Percentiles rank a stretch among this genome's conserved stretches.
These are phyloP conservation scores for Eurotiales sp. DNA, from an alignment of 2,329 filamentous ascomycete species.

Conservation along the genomic window DNA sequence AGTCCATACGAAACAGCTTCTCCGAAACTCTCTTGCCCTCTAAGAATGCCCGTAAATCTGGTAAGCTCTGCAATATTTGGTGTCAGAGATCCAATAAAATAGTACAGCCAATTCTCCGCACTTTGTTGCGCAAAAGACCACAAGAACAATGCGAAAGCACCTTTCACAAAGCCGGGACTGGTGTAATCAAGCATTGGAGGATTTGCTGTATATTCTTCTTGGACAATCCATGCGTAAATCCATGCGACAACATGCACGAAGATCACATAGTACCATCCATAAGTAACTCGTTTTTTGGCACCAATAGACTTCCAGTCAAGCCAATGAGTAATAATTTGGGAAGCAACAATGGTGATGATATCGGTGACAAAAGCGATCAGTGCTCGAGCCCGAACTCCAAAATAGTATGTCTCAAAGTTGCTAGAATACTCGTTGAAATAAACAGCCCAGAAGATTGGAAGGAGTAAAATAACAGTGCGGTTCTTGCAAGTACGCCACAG, in stretches of 20 bases:
- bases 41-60: conserved; percentile 41
- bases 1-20: conserved; percentile 44
- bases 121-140: conserved; percentile 51
- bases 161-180: conserved; percentile 43
- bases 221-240: conserved; percentile 52
- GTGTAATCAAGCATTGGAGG: conserved; percentile 41
- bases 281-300: conserved; percentile 42
- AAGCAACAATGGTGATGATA: conserved; percentile 42
- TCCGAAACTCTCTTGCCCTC: conserved; percentile 45
- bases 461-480: conserved; percentile 35
- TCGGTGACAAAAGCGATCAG: conserved; percentile 44
- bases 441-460: conserved; percentile 44
- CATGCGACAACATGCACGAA: conserved; percentile 46
- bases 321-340: conserved; percentile 43
- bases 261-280: conserved; percentile 46
- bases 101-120: conserved; percentile 56
- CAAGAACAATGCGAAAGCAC: conserved; percentile 47
- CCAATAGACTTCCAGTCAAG: conserved; percentile 42
- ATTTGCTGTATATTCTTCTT: conserved; percentile 48
- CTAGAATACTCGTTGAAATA: conserved; percentile 46
- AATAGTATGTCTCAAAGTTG: conserved; percentile 50
- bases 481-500: conserved; percentile 30
- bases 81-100: conserved; percentile 53
- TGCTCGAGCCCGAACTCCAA: conserved; percentile 45
- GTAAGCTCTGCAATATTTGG: conserved; percentile 52